These are phyloP conservation scores for Ganoderma lucidum DNA, from an alignment of 1,284 basidiomycete genomes.

Conservation along the genomic window DNA sequence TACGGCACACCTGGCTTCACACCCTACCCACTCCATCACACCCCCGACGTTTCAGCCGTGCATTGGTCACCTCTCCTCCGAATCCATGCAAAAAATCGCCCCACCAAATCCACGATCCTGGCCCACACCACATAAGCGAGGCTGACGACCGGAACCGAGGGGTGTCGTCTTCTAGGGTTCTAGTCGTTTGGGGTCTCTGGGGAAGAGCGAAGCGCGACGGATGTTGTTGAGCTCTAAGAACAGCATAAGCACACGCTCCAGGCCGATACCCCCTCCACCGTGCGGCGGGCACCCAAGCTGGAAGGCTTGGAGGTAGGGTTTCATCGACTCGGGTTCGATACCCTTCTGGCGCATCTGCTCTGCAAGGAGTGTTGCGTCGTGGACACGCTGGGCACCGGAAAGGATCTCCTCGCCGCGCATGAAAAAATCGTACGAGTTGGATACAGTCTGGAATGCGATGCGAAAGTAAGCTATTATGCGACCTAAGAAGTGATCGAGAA, in stretches of 20 bases:
- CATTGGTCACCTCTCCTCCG: background rate
- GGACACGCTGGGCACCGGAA: constrained; percentile 96
- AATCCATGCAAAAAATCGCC: background rate
- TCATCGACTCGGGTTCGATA: constrained; percentile 89
- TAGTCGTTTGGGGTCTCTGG: constrained; percentile 88
- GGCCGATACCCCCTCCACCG: constrained; percentile 85
- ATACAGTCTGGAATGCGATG: constrained; percentile 67
- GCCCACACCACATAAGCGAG: background rate
- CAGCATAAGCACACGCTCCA: constrained; percentile 96
- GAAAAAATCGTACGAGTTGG: constrained; percentile 99
- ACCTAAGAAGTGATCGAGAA: background rate
- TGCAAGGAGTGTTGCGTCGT: constrained; percentile 86
- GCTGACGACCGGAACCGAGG: background rate
- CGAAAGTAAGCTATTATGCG: constrained; percentile 40
- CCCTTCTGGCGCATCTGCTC: constrained; percentile 87
- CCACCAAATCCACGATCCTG: constrained; percentile 1
- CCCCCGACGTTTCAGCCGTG: background rate
- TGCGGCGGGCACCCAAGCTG: constrained; percentile 92
- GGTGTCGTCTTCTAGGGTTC: constrained; percentile 61
- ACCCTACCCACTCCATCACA: background rate
- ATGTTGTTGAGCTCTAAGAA: constrained; percentile 97
- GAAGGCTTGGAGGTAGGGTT: constrained; percentile 94
- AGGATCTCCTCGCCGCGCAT: constrained; percentile 99
- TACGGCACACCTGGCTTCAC: background rate
- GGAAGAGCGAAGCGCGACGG: constrained; percentile 93